A percentile compares a stretch with the other conserved stretches of the same genome.
phyloP scores from a whole-genome alignment of 192 early-diverging fungal species.

The Physocladia obscura region DNA sequence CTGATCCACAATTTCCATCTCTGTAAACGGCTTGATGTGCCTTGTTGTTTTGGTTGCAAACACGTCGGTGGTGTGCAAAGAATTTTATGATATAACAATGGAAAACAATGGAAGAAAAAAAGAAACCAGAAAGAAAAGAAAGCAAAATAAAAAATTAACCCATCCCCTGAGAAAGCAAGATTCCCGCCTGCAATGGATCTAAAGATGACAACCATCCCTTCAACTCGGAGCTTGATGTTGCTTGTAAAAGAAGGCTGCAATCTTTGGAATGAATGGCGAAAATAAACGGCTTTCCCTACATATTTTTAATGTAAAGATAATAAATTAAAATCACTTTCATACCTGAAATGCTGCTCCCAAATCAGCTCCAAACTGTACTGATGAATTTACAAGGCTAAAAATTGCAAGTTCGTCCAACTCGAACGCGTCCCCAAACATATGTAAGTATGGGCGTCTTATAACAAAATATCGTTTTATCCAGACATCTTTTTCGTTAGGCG shows the following conservation, averaged over 20 bases:
- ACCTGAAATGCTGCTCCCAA: constrained; percentile 26
- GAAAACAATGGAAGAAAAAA: neutral
- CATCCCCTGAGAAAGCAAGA: constrained; percentile 18
- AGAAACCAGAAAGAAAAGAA: constrained; percentile 1
- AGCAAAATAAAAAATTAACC: neutral
- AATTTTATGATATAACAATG: neutral
- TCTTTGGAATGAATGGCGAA: constrained; percentile 72
- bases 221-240: constrained; percentile 62
- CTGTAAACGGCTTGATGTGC: too few relatives aligned
- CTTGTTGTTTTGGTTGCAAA: too few relatives aligned
- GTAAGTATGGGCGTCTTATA: constrained; percentile 76
- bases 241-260: constrained; percentile 61
- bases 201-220: constrained; percentile 56
- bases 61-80: too few relatives aligned
- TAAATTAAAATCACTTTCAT: neutral
- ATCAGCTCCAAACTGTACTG: constrained; percentile 61
- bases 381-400: constrained; percentile 71
- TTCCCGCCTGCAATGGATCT: constrained; percentile 40
- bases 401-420: constrained; percentile 71
- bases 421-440: constrained; percentile 64
- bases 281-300: constrained; percentile 55
- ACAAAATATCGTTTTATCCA: constrained; percentile 84
- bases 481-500: constrained; percentile 49
- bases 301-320: constrained; percentile 7
- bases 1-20: too few relatives aligned